Evolutionary conservation across 176 grass and related monocot genomes (phyloP).

Genomic region (Oryza longistaminata): DNA sequence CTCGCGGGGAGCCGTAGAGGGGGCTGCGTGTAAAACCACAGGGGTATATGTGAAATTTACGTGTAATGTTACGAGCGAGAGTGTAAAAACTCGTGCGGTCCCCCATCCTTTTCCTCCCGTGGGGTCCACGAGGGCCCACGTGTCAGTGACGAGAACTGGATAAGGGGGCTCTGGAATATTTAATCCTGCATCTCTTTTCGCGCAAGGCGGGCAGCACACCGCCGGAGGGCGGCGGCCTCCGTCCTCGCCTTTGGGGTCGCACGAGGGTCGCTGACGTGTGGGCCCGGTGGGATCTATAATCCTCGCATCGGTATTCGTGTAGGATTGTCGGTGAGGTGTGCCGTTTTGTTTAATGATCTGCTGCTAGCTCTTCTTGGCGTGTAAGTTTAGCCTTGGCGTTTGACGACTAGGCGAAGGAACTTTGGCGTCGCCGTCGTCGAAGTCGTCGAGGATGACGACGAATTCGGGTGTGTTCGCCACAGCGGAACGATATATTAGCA

Average conservation of each 20-base stretch:
- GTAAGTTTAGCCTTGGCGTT: background rate
- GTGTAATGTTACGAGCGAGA: background rate
- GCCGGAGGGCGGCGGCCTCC: too few relatives aligned
- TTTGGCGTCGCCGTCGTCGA: background rate
- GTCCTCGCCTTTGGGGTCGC: background rate
- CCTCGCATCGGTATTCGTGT: too few relatives aligned
- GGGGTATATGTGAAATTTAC: background rate
- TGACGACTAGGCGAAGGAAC: slow-evolving; percentile 6
- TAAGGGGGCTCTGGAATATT: background rate
- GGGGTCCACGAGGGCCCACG: background rate
- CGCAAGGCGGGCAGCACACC: slow-evolving; percentile 12
- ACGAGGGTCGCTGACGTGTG: background rate
- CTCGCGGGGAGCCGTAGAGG: background rate
- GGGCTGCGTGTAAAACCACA: background rate
- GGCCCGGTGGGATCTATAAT: background rate
- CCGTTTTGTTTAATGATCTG: background rate
- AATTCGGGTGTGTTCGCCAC: too few relatives aligned
- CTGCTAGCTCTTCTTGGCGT: slow-evolving; percentile 30
- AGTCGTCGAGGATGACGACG: background rate
- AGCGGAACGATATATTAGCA: too few relatives aligned
- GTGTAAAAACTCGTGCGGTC: background rate
- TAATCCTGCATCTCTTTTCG: slow-evolving; percentile 24
- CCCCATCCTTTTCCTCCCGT: background rate
- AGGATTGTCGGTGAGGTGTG: background rate
- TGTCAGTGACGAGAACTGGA: background rate